A percentile compares a stretch with the other conserved stretches of the same genome.
These are phyloP conservation scores for Dispira simplex DNA, from an alignment of 192 early-diverging fungal genomes.

Conservation along the genomic window DNA sequence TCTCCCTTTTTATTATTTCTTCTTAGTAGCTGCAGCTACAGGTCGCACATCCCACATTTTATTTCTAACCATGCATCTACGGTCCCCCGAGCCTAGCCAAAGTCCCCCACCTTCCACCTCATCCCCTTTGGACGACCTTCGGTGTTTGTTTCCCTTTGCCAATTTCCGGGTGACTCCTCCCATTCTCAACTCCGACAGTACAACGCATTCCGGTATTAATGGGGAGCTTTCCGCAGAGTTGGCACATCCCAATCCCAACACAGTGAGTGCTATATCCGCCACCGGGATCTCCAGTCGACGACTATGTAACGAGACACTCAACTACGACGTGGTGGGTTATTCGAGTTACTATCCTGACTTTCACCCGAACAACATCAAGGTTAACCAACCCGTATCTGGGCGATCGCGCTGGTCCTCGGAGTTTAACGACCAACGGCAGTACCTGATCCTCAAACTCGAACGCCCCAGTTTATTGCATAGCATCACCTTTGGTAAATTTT, in stretches of 20 bases:
- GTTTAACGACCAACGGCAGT: slow-evolving; percentile 81
- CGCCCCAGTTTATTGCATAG: slow-evolving; percentile 71
- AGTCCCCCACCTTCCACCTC: too few species aligned
- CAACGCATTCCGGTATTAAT: background rate
- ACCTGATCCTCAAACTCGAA: slow-evolving; percentile 79
- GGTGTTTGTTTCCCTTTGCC: slow-evolving; percentile 2
- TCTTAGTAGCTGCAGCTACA: too few species aligned
- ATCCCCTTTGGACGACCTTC: background rate
- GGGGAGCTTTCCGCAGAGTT: background rate
- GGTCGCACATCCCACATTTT: too few species aligned
- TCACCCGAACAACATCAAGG: slow-evolving; percentile 11
- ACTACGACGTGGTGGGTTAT: slow-evolving; percentile 7
- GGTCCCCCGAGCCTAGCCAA: too few species aligned
- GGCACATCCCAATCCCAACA: background rate
- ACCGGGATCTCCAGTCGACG: background rate
- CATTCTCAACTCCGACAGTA: background rate
- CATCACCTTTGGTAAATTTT: slow-evolving; percentile 91
- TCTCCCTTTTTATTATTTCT: too few species aligned
- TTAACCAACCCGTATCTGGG: slow-evolving; percentile 7
- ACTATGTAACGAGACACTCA: background rate
- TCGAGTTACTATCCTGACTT: slow-evolving; percentile 8
- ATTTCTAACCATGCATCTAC: too few species aligned
- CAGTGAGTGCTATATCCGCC: background rate
- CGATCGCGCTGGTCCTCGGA: slow-evolving; percentile 77
- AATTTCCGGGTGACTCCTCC: slow-evolving; percentile 11